Base-by-base conservation (phyloP, 1,284 basidiomycete genomes). In the Microbotryum violaceum region DNA sequence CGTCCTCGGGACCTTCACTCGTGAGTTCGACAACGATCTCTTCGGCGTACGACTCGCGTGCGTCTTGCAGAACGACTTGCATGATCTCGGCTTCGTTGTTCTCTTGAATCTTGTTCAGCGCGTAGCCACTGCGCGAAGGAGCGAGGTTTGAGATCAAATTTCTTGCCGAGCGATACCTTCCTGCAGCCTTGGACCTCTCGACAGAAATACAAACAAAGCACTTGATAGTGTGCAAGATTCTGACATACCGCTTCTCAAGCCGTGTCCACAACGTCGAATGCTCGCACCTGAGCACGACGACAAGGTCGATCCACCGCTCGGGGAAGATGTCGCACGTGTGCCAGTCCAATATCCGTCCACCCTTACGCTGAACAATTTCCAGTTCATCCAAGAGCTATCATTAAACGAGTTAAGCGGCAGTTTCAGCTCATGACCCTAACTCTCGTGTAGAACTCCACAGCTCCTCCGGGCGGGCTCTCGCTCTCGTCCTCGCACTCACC, bases 71-170 rank as follows among this genome's bases (percentile, higher is more conserved):
- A 27, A 96, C 86, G 44, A 92, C 85, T 72, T 90, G 82, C 93
- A 98, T 97, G 74, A 99, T 98, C 77, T 99, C 94, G 10, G 93
- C 92, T 70, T 93, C 87, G 76, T 98, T 94, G 75, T 99, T 99
- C 77, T 98, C 96, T 74, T 93, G 88, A 12, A 98, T 91, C 78
- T 99, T 99, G 74, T 90, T 89, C 52, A 91, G 76, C 1, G 88
- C 79, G 74, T 98, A 98, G 14, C 84, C 83, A 68, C 94, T 97
- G 74, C 14, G 8, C 27, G 25, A 18, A 18, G 33, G 16, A 14
- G 37, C 47, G 27, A 6, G 49, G 10, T 6, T n/a, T 5, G 37
- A 12, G 49, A n/a, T 52, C 5, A n/a, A 10, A 2, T 49, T 49
- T 21, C 20, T 20, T 14, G 21, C 21, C 21, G 21, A 49, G 16